These are phyloP conservation scores for Ogataea corticis DNA, from an alignment of 805 yeast species.

Conservation along the genomic window DNA sequence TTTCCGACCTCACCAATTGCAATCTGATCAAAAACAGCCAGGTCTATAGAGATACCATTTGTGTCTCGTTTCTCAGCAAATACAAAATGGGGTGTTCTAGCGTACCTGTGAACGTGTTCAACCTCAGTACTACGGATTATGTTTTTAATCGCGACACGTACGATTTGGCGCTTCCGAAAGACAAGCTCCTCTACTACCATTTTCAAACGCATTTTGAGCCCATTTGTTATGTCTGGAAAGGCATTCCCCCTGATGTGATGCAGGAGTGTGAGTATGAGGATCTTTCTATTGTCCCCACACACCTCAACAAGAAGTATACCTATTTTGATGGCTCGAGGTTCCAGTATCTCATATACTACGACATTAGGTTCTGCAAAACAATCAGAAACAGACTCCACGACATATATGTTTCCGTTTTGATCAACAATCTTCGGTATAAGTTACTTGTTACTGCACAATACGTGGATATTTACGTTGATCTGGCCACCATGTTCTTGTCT, in stretches of 20 bases:
- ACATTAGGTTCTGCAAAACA: conserved; percentile 69
- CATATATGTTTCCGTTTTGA: conserved; percentile 61
- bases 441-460: conserved; percentile 71
- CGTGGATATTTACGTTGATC: conserved; percentile 76
- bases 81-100: conserved; percentile 56
- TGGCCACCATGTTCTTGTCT: conserved; percentile 67
- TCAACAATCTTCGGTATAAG: conserved; percentile 59
- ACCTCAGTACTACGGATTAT: conserved; percentile 28
- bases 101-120: conserved; percentile 18
- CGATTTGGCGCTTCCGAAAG: conserved; percentile 30
- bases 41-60: conserved; percentile 49
- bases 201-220: conserved; percentile 30
- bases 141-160: conserved; percentile 34
- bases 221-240: conserved; percentile 42
- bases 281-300: conserved; percentile 9
- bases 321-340: conserved; percentile 49
- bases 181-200: conserved; percentile 16
- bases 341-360: conserved; percentile 63
- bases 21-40: conserved; percentile 51
- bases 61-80: conserved; percentile 56
- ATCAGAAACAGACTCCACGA: conserved; percentile 60
- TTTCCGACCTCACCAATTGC: conserved; percentile 56
- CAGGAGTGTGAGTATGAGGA: conserved; percentile 49
- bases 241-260: conserved; percentile 42
- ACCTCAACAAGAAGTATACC: conserved; percentile 2